These are phyloP conservation scores for Ogataea saltuana DNA, from an alignment of 805 yeast species.

Conservation along the genomic window DNA sequence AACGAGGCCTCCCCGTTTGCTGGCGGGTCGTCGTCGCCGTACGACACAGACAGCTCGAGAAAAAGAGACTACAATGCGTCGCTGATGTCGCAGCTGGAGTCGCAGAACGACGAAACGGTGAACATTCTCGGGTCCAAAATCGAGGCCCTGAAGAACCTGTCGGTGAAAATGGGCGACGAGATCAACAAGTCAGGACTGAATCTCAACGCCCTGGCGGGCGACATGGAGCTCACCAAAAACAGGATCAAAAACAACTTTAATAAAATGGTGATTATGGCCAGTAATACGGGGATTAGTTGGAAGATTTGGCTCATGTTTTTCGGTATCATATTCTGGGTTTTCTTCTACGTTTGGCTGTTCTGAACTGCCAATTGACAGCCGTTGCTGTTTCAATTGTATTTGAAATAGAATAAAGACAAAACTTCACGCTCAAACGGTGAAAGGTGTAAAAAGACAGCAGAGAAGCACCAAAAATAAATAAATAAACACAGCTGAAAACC, in stretches of 20 bases:
- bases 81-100: slow-evolving; percentile 58
- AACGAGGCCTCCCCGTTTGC: slow-evolving; percentile 11
- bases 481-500: too few relatives aligned
- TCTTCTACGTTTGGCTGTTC: slow-evolving; percentile 43
- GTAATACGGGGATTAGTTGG: slow-evolving; percentile 62
- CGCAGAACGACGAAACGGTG: slow-evolving; percentile 64
- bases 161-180: slow-evolving; percentile 63
- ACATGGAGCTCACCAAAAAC: slow-evolving; percentile 36
- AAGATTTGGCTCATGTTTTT: slow-evolving; percentile 58
- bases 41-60: slow-evolving; percentile 31
- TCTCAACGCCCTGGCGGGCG: slow-evolving; percentile 30
- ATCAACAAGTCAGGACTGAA: slow-evolving; percentile 41
- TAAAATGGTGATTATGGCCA: slow-evolving; percentile 64
- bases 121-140: slow-evolving; percentile 55
- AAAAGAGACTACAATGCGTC: slow-evolving; percentile 50
- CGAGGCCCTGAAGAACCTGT: slow-evolving; percentile 53
- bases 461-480: too few relatives aligned
- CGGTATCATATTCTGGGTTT: slow-evolving; percentile 44
- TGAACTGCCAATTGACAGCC: too few relatives aligned
- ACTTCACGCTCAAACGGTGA: too few relatives aligned
- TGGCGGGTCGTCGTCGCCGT: slow-evolving; percentile 43
- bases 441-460: too few relatives aligned
- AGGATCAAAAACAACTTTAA: slow-evolving; percentile 53
- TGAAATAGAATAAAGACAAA: too few relatives aligned
- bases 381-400: too few relatives aligned